phyloP scores from a whole-genome alignment of 2,329 filamentous ascomycete genomes.

The Geoglossum cookeanum region DNA sequence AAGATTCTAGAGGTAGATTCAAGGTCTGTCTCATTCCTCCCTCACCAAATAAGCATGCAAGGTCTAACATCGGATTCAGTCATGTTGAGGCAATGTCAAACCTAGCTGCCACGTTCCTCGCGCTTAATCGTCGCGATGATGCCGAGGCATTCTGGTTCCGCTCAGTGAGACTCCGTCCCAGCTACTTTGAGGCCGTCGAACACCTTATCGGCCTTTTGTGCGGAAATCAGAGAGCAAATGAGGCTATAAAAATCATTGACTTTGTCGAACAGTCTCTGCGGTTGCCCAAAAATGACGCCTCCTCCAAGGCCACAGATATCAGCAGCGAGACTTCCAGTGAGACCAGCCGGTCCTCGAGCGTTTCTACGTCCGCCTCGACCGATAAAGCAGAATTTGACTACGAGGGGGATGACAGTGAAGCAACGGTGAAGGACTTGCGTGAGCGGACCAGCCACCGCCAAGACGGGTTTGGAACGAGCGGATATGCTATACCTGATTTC shows the following conservation, averaged over 20 bases:
- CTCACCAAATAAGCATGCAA: slow-evolving; percentile 7
- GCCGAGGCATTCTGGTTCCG: slow-evolving; percentile 72
- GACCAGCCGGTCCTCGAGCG: slow-evolving; percentile 31
- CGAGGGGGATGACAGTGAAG: slow-evolving; percentile 20
- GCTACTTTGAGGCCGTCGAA: slow-evolving; percentile 87
- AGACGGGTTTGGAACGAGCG: slow-evolving; percentile 53
- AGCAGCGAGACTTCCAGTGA: slow-evolving; percentile 42
- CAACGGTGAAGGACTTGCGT: slow-evolving; percentile 14
- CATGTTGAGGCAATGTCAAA: slow-evolving; percentile 92
- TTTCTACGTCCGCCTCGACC: slow-evolving; percentile 31
- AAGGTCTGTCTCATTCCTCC: slow-evolving; percentile 25
- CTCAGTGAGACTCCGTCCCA: slow-evolving; percentile 66
- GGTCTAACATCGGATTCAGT: slow-evolving; percentile 22
- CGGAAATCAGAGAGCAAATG: slow-evolving; percentile 56
- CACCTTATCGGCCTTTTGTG: slow-evolving; percentile 81
- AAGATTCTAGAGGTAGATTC: slow-evolving; percentile 38
- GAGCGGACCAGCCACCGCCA: neutral
- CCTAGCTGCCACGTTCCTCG: slow-evolving; percentile 72
- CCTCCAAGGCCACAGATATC: slow-evolving; percentile 30
- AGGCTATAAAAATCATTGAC: slow-evolving; percentile 75
- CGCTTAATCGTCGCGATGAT: slow-evolving; percentile 62
- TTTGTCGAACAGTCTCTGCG: slow-evolving; percentile 61
- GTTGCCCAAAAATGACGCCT: slow-evolving; percentile 26
- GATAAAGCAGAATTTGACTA: slow-evolving; percentile 39
- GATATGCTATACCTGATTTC: slow-evolving; percentile 63